Evolutionary conservation across 2,329 filamentous ascomycete genomes (phyloP).

Genomic region (Sarocladium oryzae): DNA sequence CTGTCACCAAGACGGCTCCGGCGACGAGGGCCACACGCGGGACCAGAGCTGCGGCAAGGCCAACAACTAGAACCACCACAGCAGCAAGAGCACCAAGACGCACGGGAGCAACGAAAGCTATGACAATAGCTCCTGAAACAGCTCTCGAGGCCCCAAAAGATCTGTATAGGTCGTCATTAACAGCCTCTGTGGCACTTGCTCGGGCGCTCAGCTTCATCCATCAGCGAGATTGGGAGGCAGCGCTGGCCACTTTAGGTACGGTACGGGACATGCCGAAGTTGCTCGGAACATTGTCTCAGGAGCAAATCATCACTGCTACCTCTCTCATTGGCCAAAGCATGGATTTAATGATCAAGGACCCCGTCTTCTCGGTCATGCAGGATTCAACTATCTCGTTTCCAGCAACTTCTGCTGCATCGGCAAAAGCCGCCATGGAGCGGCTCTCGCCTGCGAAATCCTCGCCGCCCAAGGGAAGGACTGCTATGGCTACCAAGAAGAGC

Average conservation of each 20-base stretch:
- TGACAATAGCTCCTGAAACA: slow-evolving; percentile 9
- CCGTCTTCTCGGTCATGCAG: slow-evolving; percentile 81
- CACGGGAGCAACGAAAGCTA: slow-evolving; percentile 18
- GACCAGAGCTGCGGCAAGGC: slow-evolving; percentile 11
- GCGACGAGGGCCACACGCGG: slow-evolving; percentile 17
- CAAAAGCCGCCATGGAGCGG: slow-evolving; percentile 22
- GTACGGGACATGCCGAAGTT: slow-evolving; percentile 38
- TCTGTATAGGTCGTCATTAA: slow-evolving; percentile 29
- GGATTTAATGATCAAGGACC: slow-evolving; percentile 68
- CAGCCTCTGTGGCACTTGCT: slow-evolving; percentile 28
- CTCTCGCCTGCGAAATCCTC: slow-evolving; percentile 30
- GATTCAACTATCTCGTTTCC: slow-evolving; percentile 91
- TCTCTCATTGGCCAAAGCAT: slow-evolving; percentile 63
- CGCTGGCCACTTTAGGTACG: slow-evolving; percentile 47
- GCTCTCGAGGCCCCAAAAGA: slow-evolving; percentile 19
- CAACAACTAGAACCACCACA: slow-evolving; percentile 12
- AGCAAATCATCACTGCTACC: slow-evolving; percentile 59
- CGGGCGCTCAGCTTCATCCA: slow-evolving; percentile 39
- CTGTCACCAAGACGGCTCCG: slow-evolving; percentile 12
- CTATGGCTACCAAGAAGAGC: background rate
- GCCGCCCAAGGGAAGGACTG: slow-evolving; percentile 20
- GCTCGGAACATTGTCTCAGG: slow-evolving; percentile 32
- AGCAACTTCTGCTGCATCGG: slow-evolving; percentile 44
- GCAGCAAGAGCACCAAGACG: slow-evolving; percentile 7
- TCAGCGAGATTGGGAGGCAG: slow-evolving; percentile 51